Evolutionary conservation across 495 filamentous ascomycete genomes (phyloP).

Genomic region (Glarea lozoyensis): DNA sequence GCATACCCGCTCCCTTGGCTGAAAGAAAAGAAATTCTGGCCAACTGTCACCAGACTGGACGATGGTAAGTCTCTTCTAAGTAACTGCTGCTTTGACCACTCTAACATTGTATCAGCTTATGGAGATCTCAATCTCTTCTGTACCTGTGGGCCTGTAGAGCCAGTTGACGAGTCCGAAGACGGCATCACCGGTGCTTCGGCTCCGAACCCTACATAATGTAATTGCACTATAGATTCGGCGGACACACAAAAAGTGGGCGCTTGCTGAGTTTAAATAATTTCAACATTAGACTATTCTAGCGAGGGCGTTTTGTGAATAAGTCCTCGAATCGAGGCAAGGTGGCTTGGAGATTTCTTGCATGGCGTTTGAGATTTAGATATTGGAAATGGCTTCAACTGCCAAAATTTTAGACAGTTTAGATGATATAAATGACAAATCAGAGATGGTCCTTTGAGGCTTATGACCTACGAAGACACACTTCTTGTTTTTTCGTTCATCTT

Average conservation of each 20-base stretch:
- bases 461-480: too few relatives aligned
- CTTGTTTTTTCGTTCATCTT: too few relatives aligned
- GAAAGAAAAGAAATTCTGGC: constrained; percentile 98
- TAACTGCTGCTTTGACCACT: not conserved
- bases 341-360: not conserved
- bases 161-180: constrained; percentile 15
- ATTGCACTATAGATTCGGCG: not conserved
- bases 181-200: constrained; percentile 25
- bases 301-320: not conserved
- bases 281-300: not conserved
- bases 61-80: constrained; percentile 55
- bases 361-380: not conserved
- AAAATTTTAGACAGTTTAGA: too few relatives aligned
- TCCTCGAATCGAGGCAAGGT: not conserved
- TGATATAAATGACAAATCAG: too few relatives aligned
- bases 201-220: constrained; percentile 16
- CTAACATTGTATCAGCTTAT: constrained; percentile 50
- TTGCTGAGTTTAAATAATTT: constrained; percentile 1
- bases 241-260: not conserved
- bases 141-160: constrained; percentile 80
- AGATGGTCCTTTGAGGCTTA: too few relatives aligned
- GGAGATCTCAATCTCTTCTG: constrained; percentile 94
- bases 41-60: constrained; percentile 77
- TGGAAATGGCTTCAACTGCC: constrained; percentile 8
- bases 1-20: constrained; percentile 84